phyloP scores from a whole-genome alignment of 352 stramenopile genomes.

The Blastocystis sp. region DNA sequence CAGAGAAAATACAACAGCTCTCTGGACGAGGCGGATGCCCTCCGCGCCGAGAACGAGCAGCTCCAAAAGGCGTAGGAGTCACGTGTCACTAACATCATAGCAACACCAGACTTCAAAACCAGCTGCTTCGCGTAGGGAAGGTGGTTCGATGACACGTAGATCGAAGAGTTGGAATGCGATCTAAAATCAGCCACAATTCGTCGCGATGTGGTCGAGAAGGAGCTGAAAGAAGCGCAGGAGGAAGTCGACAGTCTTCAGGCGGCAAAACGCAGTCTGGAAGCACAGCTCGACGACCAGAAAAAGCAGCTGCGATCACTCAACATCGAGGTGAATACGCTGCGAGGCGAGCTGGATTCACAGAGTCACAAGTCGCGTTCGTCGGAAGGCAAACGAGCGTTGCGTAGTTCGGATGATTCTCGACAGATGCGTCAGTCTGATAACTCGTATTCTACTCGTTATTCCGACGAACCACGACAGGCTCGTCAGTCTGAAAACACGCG shows the following conservation, averaged over 20 bases:
- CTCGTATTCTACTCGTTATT: too few species aligned
- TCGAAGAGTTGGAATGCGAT: background rate
- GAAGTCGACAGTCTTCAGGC: background rate
- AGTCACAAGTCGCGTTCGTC: background rate
- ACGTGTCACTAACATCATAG: background rate
- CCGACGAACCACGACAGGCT: background rate
- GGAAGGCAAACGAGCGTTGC: too few species aligned
- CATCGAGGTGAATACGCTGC: slow-evolving; percentile 42
- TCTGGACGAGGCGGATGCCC: background rate
- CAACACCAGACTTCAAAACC: background rate
- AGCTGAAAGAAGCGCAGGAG: background rate
- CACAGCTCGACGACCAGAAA: background rate
- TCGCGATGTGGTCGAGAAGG: background rate
- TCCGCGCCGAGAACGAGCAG: background rate
- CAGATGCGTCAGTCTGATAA: too few species aligned
- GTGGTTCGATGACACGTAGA: background rate
- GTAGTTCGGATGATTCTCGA: too few species aligned
- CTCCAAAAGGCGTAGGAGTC: background rate
- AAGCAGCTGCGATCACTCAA: slow-evolving; percentile 14
- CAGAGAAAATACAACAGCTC: background rate
- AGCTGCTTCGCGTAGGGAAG: background rate
- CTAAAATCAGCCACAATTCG: background rate
- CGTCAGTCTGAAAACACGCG: background rate
- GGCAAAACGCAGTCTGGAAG: background rate
- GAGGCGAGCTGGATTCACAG: background rate